phyloP scores from a whole-genome alignment of 495 filamentous ascomycete species.

The Halenospora varia region DNA sequence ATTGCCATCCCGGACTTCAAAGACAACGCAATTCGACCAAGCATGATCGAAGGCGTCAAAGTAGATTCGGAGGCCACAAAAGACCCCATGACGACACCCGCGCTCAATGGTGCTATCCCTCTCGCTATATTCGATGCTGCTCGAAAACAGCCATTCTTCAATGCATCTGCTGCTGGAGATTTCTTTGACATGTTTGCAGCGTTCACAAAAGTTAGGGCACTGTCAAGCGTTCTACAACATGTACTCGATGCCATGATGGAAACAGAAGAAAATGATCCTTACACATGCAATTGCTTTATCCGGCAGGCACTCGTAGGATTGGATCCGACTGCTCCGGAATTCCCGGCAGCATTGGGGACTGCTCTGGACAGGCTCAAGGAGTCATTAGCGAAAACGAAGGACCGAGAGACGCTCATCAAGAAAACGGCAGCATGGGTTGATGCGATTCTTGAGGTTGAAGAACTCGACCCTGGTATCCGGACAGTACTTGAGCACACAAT shows the following conservation, averaged over 20 bases:
- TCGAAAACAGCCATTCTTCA: conserved; percentile 68
- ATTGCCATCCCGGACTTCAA: conserved; percentile 60
- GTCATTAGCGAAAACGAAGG: conserved; percentile 36
- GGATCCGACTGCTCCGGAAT: conserved; percentile 56
- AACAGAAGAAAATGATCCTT: conserved; percentile 51
- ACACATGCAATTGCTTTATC: conserved; percentile 64
- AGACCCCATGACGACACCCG: conserved; percentile 71
- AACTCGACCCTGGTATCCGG: conserved; percentile 61
- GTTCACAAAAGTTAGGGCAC: conserved; percentile 61
- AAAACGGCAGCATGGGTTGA: conserved; percentile 59
- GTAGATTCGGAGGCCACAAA: conserved; percentile 56
- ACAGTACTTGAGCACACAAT: conserved; percentile 60
- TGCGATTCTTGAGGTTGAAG: conserved; percentile 46
- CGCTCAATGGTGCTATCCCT: conserved; percentile 84
- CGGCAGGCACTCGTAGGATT: conserved; percentile 66
- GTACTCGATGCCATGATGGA: conserved; percentile 62
- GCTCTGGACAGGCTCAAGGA: conserved; percentile 56
- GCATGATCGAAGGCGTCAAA: conserved; percentile 34
- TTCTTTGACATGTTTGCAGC: conserved; percentile 78
- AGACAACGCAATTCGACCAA: conserved; percentile 35
- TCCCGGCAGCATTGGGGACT: conserved; percentile 66
- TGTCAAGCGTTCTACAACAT: conserved; percentile 68
- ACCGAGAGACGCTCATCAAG: conserved; percentile 42
- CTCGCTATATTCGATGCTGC: conserved; percentile 88
- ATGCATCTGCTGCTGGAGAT: conserved; percentile 56